Conservation (phyloP, 257 asterid genomes). For the Agastache rugosa region DNA sequence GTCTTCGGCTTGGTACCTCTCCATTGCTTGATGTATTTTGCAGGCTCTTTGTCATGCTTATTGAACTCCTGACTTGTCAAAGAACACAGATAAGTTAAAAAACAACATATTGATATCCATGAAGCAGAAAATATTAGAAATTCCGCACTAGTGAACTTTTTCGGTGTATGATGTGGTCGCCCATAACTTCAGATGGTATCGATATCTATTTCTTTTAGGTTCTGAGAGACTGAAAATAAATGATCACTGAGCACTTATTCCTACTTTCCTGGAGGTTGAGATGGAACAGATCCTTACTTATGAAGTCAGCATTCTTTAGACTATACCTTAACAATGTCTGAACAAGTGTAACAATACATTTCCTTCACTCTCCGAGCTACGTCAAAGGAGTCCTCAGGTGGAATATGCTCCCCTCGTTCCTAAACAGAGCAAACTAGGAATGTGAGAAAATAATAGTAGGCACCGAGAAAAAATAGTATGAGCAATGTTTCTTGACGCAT, state of each 20-base stretch:
- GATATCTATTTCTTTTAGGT: not conserved
- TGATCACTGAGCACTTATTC: not conserved
- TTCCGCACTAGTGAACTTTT: slow-evolving; percentile 9
- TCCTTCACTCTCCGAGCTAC: slow-evolving; percentile 95
- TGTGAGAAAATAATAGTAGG: not conserved
- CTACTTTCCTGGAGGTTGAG: too few relatives aligned
- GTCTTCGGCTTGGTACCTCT: slow-evolving; percentile 94
- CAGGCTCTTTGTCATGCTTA: slow-evolving; percentile 95
- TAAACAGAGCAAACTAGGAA: slow-evolving; percentile 44
- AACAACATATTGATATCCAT: slow-evolving; percentile 17
- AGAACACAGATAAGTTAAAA: slow-evolving; percentile 34
- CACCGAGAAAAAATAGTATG: not conserved
- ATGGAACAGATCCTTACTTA: not conserved
- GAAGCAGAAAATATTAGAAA: not conserved
- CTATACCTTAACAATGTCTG: slow-evolving; percentile 94
- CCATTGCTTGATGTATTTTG: slow-evolving; percentile 91
- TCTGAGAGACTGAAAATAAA: slow-evolving; percentile 21
- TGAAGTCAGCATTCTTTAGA: not conserved
- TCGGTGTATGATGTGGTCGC: not conserved
- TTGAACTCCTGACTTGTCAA: slow-evolving; percentile 79
- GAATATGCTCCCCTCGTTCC: slow-evolving; percentile 98
- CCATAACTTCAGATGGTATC: slow-evolving; percentile 7
- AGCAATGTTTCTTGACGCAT: not conserved
- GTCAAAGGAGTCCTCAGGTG: slow-evolving; percentile 94
- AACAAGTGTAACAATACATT: slow-evolving; percentile 92